A percentile compares a stretch with the other conserved stretches of the same genome.
Conservation (phyloP, 2,329 filamentous ascomycete genomes). For the Aspergillus fumigatus region DNA sequence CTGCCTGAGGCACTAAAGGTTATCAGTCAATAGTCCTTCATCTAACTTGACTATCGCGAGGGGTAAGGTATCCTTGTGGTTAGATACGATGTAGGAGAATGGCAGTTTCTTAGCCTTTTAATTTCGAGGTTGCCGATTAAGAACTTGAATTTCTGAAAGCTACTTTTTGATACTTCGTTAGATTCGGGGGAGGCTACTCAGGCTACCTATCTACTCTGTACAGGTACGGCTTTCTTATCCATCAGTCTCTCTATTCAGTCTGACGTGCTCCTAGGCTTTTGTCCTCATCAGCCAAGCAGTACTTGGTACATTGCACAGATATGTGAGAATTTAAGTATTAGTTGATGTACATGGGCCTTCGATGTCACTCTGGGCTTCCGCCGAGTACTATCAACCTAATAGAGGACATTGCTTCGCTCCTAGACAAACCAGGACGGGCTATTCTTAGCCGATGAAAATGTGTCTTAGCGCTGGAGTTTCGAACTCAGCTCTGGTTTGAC, state of each 20-base stretch:
- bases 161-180: neutral
- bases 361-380: neutral
- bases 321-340: neutral
- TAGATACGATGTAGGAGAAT: neutral
- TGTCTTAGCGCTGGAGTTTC: neutral
- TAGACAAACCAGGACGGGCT: neutral
- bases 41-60: neutral
- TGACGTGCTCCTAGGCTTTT: neutral
- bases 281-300: too few relatives aligned
- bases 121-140: neutral
- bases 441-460: neutral
- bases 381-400: neutral
- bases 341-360: neutral
- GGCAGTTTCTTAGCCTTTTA: neutral
- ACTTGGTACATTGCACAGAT: neutral
- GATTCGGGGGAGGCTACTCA: neutral
- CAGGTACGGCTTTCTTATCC: neutral
- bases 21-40: too few relatives aligned
- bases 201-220: neutral
- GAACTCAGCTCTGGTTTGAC: neutral
- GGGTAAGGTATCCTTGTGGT: neutral
- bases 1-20: neutral
- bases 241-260: neutral
- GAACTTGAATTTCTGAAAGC: neutral
- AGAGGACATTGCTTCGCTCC: too few relatives aligned